These are phyloP conservation scores for Penicillium sp. DNA, from an alignment of 2,329 filamentous ascomycete species.

Conservation along the genomic window DNA sequence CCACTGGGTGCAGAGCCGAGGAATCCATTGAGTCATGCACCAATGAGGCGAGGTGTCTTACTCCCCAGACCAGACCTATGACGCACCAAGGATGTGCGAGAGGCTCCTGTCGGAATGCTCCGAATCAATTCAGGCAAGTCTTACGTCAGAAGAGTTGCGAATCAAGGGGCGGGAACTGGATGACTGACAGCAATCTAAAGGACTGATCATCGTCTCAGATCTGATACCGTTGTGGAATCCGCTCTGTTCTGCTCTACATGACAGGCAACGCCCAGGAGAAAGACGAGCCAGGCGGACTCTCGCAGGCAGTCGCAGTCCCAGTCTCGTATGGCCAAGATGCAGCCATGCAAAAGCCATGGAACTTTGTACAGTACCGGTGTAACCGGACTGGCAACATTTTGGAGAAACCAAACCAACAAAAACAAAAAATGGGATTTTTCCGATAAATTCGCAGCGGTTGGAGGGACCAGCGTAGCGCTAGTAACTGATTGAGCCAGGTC, in stretches of 20 bases:
- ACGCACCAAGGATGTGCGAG: constrained; percentile 13
- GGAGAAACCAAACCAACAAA: background rate
- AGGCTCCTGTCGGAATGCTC: constrained; percentile 18
- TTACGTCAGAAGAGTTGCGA: constrained; percentile 19
- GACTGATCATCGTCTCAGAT: constrained; percentile 19
- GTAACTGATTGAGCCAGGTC: background rate
- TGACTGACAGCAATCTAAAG: constrained; percentile 18
- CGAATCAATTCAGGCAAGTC: constrained; percentile 10
- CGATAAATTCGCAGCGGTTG: background rate
- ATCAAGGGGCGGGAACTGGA: background rate
- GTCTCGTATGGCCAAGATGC: background rate
- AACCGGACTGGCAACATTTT: background rate
- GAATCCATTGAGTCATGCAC: background rate
- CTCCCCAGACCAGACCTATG: constrained; percentile 7
- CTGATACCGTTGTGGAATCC: constrained; percentile 3
- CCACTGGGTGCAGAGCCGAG: constrained; percentile 4
- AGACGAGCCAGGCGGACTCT: too few relatives aligned
- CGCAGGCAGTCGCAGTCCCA: too few relatives aligned
- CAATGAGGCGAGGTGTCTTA: constrained; percentile 11
- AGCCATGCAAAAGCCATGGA: background rate
- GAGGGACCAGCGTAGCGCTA: background rate
- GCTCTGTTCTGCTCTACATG: too few relatives aligned
- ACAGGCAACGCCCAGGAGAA: too few relatives aligned
- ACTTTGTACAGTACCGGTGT: constrained; percentile 1
- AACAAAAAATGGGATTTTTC: constrained; percentile 3